Percentiles rank a stretch among this genome's conserved stretches.
Evolutionary conservation across 768 basidiomycete species (phyloP).

Genomic region (Pleurotus tuber-regium): DNA sequence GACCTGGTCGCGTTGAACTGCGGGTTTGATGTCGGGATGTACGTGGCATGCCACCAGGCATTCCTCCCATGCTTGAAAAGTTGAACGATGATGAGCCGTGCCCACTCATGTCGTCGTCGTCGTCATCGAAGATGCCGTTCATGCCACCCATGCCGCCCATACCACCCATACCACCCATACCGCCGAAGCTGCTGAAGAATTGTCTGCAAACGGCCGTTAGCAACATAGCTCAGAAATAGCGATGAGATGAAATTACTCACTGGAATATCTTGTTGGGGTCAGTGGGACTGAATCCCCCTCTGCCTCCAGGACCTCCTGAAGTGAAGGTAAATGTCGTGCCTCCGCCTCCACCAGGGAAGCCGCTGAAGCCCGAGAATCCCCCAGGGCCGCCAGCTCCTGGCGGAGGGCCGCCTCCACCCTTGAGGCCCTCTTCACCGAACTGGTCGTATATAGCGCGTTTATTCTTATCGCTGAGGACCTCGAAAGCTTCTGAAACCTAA

Average conservation of each 20-base stretch:
- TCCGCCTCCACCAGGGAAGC: constrained; percentile 45
- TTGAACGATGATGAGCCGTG: constrained; percentile 27
- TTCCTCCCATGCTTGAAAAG: constrained; percentile 34
- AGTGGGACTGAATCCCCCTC: constrained; percentile 64
- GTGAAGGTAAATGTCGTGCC: constrained; percentile 58
- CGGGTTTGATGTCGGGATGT: constrained; percentile 22
- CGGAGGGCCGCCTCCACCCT: constrained; percentile 57
- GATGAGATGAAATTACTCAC: constrained; percentile 40
- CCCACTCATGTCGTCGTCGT: constrained; percentile 49
- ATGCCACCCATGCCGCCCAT: constrained; percentile 40
- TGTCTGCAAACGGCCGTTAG: constrained; percentile 37
- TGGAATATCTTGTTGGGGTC: constrained; percentile 91
- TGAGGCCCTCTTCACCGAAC: constrained; percentile 93
- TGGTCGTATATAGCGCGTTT: constrained; percentile 89
- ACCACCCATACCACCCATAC: constrained; percentile 35
- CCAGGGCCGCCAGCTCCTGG: constrained; percentile 49
- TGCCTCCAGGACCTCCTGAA: constrained; percentile 42
- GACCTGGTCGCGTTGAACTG: constrained; percentile 24
- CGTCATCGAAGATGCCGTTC: constrained; percentile 36
- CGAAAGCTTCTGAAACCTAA: constrained; percentile 95
- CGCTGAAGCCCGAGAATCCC: constrained; percentile 33
- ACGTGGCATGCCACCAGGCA: constrained; percentile 54
- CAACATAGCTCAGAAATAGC: background rate
- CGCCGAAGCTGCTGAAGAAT: constrained; percentile 29
- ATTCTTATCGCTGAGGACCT: constrained; percentile 86